phyloP scores from a whole-genome alignment of 352 stramenopile genomes.

The Elongisporangium senticosum region DNA sequence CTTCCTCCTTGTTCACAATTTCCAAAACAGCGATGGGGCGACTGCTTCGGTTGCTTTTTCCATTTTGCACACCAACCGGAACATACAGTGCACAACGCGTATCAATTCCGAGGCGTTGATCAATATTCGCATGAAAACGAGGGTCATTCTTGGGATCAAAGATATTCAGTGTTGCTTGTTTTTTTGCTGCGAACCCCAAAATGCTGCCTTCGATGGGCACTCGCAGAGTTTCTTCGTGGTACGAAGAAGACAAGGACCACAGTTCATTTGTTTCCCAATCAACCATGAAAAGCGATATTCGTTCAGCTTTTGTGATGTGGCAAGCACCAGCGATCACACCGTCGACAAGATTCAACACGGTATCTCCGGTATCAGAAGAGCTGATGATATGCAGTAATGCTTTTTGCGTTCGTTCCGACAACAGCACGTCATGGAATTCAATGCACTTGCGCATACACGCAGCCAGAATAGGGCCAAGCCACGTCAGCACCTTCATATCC shows the following conservation, averaged over 20 bases:
- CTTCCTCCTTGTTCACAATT: conserved; percentile 83
- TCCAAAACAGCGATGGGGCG: conserved; percentile 82
- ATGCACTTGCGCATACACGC: conserved; percentile 85
- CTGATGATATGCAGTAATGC: conserved; percentile 82
- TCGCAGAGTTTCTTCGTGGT: conserved; percentile 62
- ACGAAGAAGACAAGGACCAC: conserved; percentile 75
- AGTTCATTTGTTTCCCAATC: conserved; percentile 81
- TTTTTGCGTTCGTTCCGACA: conserved; percentile 81
- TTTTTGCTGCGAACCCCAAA: conserved; percentile 50
- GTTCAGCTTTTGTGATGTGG: conserved; percentile 79
- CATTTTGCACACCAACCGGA: conserved; percentile 69
- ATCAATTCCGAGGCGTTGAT: conserved; percentile 53
- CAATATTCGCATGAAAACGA: conserved; percentile 47
- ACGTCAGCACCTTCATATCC: conserved; percentile 71
- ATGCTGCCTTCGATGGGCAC: conserved; percentile 55
- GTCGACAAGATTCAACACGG: conserved; percentile 79
- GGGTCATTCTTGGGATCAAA: conserved; percentile 48
- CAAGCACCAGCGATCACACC: conserved; percentile 73
- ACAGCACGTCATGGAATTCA: conserved; percentile 76
- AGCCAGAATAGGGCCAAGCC: conserved; percentile 74
- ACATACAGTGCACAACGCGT: conserved; percentile 79
- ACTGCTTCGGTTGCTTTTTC: conserved; percentile 25
- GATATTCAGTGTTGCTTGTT: conserved; percentile 69
- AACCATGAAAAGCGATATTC: conserved; percentile 75
- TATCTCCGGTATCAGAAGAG: conserved; percentile 78